Evolutionary conservation across 176 grass and related monocot species (phyloP).

Genomic region (Rhipidocladum racemiflorum): DNA sequence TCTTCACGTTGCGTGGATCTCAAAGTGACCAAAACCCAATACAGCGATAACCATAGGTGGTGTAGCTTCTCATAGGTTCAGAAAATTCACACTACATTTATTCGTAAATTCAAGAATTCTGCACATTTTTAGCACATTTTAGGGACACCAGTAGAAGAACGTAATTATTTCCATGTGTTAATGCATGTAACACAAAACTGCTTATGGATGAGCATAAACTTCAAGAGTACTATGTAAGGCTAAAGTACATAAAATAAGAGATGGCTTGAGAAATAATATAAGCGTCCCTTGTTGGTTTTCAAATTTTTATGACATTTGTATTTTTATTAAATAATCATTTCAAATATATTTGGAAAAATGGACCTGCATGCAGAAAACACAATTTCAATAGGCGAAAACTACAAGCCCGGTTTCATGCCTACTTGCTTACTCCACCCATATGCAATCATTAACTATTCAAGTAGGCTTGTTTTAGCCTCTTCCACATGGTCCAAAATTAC

Average conservation of each 20-base stretch:
- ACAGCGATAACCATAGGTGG: no score
- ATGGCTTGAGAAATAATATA: neutral
- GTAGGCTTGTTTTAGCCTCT: no score
- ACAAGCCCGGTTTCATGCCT: no score
- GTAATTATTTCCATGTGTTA: neutral
- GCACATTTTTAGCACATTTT: neutral
- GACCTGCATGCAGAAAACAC: neutral
- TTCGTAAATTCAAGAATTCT: neutral
- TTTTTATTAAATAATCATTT: neutral
- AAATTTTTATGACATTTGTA: neutral
- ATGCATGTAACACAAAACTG: neutral
- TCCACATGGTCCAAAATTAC: no score
- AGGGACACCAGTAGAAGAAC: neutral
- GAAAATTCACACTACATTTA: neutral
- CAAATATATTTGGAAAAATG: neutral
- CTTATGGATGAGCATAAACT: slow-evolving; percentile 26
- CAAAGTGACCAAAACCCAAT: no score
- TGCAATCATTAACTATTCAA: no score
- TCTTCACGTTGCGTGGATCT: no score
- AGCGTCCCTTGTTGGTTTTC: neutral
- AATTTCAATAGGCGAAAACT: no score
- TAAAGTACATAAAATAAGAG: neutral
- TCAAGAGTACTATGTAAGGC: neutral
- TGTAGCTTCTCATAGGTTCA: no score
- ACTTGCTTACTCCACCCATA: no score